phyloP scores from a whole-genome alignment of 106 monocot species.

The Platanthera guangdongensis region DNA sequence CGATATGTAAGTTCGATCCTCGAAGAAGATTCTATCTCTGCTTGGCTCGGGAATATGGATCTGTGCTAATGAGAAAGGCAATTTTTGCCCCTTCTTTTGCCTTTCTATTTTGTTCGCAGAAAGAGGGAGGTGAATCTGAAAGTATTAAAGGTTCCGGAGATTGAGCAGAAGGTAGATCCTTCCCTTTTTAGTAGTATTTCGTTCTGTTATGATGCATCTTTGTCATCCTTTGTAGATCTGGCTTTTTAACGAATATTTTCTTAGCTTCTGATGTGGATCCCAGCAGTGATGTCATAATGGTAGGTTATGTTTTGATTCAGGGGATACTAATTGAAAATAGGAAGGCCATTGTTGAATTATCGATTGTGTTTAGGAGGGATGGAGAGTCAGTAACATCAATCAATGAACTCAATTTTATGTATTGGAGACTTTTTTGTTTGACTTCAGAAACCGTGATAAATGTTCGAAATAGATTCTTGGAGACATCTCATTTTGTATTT shows the following conservation, averaged over 20 bases:
- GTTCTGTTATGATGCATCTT: background rate
- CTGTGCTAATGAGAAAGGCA: background rate
- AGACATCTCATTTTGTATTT: background rate
- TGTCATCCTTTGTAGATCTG: background rate
- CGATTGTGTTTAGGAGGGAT: background rate
- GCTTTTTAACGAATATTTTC: background rate
- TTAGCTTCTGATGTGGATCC: background rate
- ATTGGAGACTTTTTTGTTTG: background rate
- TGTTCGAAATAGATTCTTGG: background rate
- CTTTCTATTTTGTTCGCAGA: conserved; percentile 31
- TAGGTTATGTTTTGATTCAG: background rate
- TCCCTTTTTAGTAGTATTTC: background rate
- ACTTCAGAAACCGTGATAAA: background rate
- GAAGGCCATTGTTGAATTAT: background rate
- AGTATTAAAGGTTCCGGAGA: conserved; percentile 94
- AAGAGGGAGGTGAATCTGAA: conserved; percentile 98
- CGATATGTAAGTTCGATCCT: conserved; percentile 53
- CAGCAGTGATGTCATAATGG: background rate
- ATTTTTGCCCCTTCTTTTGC: background rate
- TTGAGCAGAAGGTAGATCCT: conserved; percentile 82
- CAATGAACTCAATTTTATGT: background rate
- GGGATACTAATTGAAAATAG: background rate
- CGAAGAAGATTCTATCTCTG: background rate
- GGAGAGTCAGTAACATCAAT: background rate
- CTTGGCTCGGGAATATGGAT: background rate